A percentile compares a stretch with the other conserved stretches of the same genome.
These are phyloP conservation scores for Globisporangium iwayamae DNA, from an alignment of 352 stramenopile species.

Conservation along the genomic window DNA sequence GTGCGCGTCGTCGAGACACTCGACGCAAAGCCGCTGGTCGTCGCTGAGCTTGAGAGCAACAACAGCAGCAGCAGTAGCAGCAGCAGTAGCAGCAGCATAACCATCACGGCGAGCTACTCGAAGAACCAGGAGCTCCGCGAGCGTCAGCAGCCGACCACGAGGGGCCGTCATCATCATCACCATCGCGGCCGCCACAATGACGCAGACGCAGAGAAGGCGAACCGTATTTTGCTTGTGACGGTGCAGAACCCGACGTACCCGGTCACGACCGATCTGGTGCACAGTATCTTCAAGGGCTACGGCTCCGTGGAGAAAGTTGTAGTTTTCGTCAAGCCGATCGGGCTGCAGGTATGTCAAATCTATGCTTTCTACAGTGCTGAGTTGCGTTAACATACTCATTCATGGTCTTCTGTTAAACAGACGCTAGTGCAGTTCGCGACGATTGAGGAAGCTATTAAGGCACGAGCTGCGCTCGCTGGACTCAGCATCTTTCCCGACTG, in stretches of 20 bases:
- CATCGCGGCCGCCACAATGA: neutral
- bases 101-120: conserved; percentile 35
- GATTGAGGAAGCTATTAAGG: conserved; percentile 33
- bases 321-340: conserved; percentile 58
- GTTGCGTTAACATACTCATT: neutral
- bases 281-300: conserved; percentile 43
- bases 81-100: conserved; percentile 16
- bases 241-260: conserved; percentile 63
- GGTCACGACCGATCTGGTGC: conserved; percentile 53
- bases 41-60: conserved; percentile 7
- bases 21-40: conserved; percentile 21
- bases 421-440: conserved; percentile 53
- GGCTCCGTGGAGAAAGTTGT: conserved; percentile 57
- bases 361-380: neutral
- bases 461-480: conserved; percentile 46
- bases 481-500: conserved; percentile 59
- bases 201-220: conserved; percentile 19
- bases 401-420: conserved; percentile 14
- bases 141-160: conserved; percentile 14
- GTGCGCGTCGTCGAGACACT: conserved; percentile 26
- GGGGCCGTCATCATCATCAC: conserved; percentile 10
- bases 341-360: conserved; percentile 28
- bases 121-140: conserved; percentile 65
- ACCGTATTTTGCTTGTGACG: conserved; percentile 65
- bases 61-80: neutral